Evolutionary conservation across 306 rosid genomes (phyloP), one percentile per base, ranked within the genome.

Genomic region (Quercus ilex): DNA sequence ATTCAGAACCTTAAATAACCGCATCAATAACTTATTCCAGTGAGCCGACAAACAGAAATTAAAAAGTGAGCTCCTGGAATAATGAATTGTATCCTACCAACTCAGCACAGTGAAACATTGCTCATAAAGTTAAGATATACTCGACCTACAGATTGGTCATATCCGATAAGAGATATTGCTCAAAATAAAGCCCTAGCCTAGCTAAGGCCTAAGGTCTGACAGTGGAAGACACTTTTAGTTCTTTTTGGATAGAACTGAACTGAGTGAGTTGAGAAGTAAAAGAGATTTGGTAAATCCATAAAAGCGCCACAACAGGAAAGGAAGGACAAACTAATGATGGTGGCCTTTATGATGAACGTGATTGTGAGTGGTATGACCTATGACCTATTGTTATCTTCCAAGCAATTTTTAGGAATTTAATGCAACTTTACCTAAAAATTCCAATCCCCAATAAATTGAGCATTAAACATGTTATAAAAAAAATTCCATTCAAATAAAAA

Each of bases 1-100:
- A 5, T 0, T 31, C 5, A 5, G 0, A 4, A 0, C 33, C 33
- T 4, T 31, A 31, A 0, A 1, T 1, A 0, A 1, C 35, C 1
- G 35, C 35, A 30, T 4, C 33, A 4, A 30, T 30, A 30, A 4
- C 33, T 30, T 3, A 4, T 3, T 0, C 4, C 4, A 4, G 4
- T 4, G 33, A 4, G 33, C 33, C 33, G 33, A 5, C 6, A 33
- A n/a, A n/a, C n/a, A n/a, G n/a, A 8, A 41, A 41, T 41, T 41
- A 1, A 8, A 41, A 41, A 2, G 46, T 41, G 46, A 41, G 46
- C 46, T 7, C 46, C 12, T 41, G 46, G 11, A 41, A 41, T 8
- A 41, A 8, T 8, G 3, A 41, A 41, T 38, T 0, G 46, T 8
- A 41, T 41, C 46, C 46, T 7, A 41, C 11, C 12, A 41, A 41